Percentiles rank a stretch among this genome's conserved stretches.
Evolutionary conservation across 164 flowering plant species (phyloP).

Genomic region (Nymphaea thermarum): DNA sequence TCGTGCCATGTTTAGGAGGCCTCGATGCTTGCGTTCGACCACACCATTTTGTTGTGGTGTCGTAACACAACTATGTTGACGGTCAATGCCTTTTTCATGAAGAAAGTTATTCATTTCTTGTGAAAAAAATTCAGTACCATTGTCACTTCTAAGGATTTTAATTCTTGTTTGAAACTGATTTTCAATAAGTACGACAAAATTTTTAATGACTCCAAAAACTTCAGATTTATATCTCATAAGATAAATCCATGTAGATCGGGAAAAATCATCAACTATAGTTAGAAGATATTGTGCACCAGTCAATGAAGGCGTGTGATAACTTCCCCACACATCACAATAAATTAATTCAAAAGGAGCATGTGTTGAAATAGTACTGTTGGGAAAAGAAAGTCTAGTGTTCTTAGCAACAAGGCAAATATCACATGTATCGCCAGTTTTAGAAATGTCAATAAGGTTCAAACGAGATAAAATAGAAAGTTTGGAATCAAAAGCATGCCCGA

Average conservation of each 20-base stretch:
- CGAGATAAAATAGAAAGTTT: neutral
- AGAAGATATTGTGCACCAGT: neutral
- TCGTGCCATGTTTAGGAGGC: neutral
- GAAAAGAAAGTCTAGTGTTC: neutral
- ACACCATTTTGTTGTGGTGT: slow-evolving; percentile 1
- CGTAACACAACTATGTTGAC: neutral
- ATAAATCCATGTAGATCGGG: neutral
- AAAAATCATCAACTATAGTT: neutral
- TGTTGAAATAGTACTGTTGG: neutral
- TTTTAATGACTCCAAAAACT: neutral
- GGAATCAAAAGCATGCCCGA: neutral
- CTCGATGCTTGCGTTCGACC: slow-evolving; percentile 1
- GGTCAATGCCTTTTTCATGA: neutral
- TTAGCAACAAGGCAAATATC: neutral
- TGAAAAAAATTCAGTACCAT: neutral
- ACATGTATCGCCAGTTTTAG: neutral
- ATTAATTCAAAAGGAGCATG: neutral
- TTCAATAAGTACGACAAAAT: neutral
- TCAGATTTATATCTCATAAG: neutral
- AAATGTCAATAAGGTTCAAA: neutral
- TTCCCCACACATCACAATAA: slow-evolving; percentile 1
- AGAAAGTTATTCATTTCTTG: neutral
- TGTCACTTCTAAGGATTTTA: neutral
- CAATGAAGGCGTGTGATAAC: neutral
- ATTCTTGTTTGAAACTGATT: neutral